These are phyloP conservation scores for Coemansia sp. DNA, from an alignment of 192 early-diverging fungal species.

Conservation along the genomic window DNA sequence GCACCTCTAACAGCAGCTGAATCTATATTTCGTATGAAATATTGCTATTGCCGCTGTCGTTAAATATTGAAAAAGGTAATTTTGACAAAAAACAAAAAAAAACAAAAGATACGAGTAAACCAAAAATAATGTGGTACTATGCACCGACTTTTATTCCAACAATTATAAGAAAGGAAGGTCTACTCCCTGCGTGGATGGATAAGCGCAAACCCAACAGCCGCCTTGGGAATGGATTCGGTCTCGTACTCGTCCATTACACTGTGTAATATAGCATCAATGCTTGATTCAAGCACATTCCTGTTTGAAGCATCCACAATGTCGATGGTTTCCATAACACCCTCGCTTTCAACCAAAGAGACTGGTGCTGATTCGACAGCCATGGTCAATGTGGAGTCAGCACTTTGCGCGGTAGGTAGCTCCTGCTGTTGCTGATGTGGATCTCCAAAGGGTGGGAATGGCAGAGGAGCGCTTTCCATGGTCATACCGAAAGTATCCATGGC, in stretches of 20 bases:
- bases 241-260: constrained; percentile 49
- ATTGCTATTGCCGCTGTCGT: too few species aligned
- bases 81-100: too few species aligned
- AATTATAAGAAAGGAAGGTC: neutral
- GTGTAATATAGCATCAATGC: constrained; percentile 51
- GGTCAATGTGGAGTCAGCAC: neutral
- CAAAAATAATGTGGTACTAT: neutral
- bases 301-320: constrained; percentile 32
- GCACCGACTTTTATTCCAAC: neutral
- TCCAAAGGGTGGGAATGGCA: constrained; percentile 47
- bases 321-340: constrained; percentile 30
- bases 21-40: too few species aligned
- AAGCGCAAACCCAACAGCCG: constrained; percentile 52
- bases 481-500: constrained; percentile 7
- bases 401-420: neutral
- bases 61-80: too few species aligned
- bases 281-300: constrained; percentile 43
- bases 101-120: neutral
- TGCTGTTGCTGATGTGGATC: constrained; percentile 28
- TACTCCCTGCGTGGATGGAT: constrained; percentile 38
- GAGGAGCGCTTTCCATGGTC: constrained; percentile 34
- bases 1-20: too few species aligned
- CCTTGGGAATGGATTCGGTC: constrained; percentile 49
- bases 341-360: neutral
- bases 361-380: neutral